Evolutionary conservation across 164 flowering plant species (phyloP).

Genomic region (Piper betle): DNA sequence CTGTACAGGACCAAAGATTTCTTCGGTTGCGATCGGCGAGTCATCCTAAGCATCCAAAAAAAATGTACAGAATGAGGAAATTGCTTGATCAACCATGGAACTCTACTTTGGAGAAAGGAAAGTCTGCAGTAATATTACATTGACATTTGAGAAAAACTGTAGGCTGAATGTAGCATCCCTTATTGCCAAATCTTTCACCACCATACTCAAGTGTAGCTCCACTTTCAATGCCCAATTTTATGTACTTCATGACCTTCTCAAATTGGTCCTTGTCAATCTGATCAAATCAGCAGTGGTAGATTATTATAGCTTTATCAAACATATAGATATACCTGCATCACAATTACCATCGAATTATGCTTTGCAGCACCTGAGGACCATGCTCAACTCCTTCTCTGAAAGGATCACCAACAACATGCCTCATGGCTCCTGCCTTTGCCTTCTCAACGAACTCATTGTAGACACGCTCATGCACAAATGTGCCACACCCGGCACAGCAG

Average conservation of each 20-base stretch:
- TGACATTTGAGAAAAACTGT: constrained; percentile 90
- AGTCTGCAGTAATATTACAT: constrained; percentile 31
- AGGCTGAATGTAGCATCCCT: constrained; percentile 75
- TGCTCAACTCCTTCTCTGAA: constrained; percentile 72
- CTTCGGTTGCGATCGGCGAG: constrained; percentile 76
- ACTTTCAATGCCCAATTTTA: constrained; percentile 61
- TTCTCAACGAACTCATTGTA: constrained; percentile 73
- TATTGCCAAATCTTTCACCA: constrained; percentile 59
- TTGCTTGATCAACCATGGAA: background rate
- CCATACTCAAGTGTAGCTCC: constrained; percentile 77
- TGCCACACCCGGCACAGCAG: constrained; percentile 89
- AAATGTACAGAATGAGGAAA: background rate
- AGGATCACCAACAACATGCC: constrained; percentile 78
- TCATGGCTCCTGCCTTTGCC: no score
- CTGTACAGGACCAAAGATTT: constrained; percentile 96
- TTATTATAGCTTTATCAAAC: no score
- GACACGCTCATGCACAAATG: constrained; percentile 65
- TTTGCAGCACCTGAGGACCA: constrained; percentile 96
- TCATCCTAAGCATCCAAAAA: constrained; percentile 66
- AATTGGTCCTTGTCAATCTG: constrained; percentile 81
- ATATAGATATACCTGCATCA: no score
- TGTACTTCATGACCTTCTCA: constrained; percentile 59
- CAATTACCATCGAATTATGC: no score
- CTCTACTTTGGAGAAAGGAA: background rate
- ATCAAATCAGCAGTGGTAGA: no score